Evolutionary conservation across 192 early-diverging fungal species (phyloP).

Genomic region (Backusella circina): DNA sequence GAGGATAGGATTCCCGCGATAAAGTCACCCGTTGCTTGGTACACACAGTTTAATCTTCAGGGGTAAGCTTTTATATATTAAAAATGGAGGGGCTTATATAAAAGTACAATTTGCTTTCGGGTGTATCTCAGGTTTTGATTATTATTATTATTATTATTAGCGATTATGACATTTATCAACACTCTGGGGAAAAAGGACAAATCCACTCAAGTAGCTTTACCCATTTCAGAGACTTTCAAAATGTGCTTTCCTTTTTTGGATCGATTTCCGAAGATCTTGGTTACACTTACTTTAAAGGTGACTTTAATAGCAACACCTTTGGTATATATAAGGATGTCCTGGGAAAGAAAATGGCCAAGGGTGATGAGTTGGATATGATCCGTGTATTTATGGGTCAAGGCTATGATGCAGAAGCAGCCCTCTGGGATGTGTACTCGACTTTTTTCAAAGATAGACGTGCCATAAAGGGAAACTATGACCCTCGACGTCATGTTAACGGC

Average conservation of each 20-base stretch:
- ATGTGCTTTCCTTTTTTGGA: conserved; percentile 32
- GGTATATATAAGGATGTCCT: conserved; percentile 39
- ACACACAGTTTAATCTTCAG: conserved; percentile 33
- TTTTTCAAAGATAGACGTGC: conserved; percentile 23
- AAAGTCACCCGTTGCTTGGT: conserved; percentile 28
- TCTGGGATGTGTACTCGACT: conserved; percentile 32
- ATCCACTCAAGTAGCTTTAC: conserved; percentile 48
- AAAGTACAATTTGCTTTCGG: not conserved
- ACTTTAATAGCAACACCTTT: conserved; percentile 32
- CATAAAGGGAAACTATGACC: conserved; percentile 18
- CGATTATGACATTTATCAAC: conserved; percentile 40
- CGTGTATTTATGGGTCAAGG: conserved; percentile 26
- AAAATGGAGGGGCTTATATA: not conserved
- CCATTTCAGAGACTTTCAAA: conserved; percentile 37
- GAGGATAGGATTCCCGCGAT: conserved; percentile 37
- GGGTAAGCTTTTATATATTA: conserved; percentile 28
- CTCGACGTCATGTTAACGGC: conserved; percentile 34
- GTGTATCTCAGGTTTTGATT: not conserved
- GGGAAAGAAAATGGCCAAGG: conserved; percentile 31
- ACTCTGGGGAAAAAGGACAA: conserved; percentile 38
- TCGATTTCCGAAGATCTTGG: conserved; percentile 41
- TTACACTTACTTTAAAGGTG: conserved; percentile 48
- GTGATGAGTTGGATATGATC: conserved; percentile 1
- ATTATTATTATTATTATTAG: not conserved
- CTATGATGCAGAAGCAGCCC: conserved; percentile 14